These are phyloP conservation scores for Blastobotrys persicus DNA, from an alignment of 1,139 yeast species.

Conservation along the genomic window DNA sequence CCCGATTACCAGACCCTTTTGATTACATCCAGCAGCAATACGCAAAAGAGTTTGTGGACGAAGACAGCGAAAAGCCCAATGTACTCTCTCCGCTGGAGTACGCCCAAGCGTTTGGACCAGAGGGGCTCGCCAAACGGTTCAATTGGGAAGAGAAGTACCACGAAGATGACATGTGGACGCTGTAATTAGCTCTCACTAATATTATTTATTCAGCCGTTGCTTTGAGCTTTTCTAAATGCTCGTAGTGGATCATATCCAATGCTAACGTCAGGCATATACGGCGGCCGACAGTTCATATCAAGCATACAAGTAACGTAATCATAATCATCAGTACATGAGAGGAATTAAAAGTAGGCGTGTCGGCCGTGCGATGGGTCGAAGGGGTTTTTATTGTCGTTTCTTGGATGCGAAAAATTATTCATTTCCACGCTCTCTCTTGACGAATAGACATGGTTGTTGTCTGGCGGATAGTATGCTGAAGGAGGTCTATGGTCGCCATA, in stretches of 20 bases:
- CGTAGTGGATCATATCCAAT: too few species aligned
- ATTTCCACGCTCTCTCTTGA: neutral
- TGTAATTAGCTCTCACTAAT: neutral
- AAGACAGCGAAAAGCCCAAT: conserved; percentile 8
- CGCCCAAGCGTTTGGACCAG: conserved; percentile 28
- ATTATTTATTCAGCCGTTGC: neutral
- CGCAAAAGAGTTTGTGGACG: conserved; percentile 9
- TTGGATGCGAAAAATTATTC: conserved; percentile 4
- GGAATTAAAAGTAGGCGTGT: conserved; percentile 5
- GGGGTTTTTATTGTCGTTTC: conserved; percentile 3
- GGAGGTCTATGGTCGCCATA: conserved; percentile 18
- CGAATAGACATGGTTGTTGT: conserved; percentile 6
- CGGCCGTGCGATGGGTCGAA: conserved; percentile 6
- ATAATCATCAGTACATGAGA: neutral
- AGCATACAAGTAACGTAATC: neutral
- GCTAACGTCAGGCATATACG: too few species aligned
- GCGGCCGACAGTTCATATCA: too few species aligned
- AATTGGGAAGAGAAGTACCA: conserved; percentile 35
- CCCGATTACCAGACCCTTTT: conserved; percentile 31
- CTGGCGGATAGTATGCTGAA: neutral
- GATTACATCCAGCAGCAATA: conserved; percentile 24
- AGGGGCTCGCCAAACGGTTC: conserved; percentile 22
- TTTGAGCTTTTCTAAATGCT: too few species aligned
- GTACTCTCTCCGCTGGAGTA: conserved; percentile 27
- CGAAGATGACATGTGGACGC: conserved; percentile 11